Base-by-base conservation (phyloP, 2,329 filamentous ascomycete genomes). In the Tolypocladium amazonense region DNA sequence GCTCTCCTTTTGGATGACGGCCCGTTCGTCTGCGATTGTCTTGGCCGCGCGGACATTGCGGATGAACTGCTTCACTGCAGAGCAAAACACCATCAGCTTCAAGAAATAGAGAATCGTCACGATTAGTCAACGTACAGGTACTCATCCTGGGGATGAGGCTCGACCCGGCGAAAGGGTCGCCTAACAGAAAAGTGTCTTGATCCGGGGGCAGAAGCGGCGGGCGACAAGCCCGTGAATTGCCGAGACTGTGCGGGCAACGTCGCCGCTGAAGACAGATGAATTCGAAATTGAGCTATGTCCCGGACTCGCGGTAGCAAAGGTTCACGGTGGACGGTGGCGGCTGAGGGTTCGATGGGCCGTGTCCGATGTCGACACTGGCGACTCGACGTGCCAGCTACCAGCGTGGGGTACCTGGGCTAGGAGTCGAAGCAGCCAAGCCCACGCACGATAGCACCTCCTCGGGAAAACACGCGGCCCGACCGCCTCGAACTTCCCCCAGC, bases 1-100 rank as follows among this genome's bases (percentile, higher is more conserved):
- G 77, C 94, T 99, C 79, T 99, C 94, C 77, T 99, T 99, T 71
- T 97, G 94, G 64, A 99, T 95, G 60, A 99, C 94, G 58, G 94
- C 93, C 72, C 94, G 87, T 80, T 99, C 94, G 77, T 99, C 94
- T 73, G 95, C 95, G 72, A 99, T 97, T 41, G 94, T 99, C 81
- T 99, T 99, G 62, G 94, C 92, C 63, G 94, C 93, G 74, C 94
- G 91, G 73, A 99, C 94, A 78, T 97, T 97, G 73, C 94, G 92
- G 77, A 99, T 99, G 79, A 99, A 99, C 79, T 97, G 94, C 80
- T 99, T 99, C 75, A 99, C 94, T 97, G 27, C 56, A 39, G 56
- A 33, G 33, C 47, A 39, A 25, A 30, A 54, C 50, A 37, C 20
- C 5, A 12, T 54, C 50, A 54, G 50, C 50, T 20, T 35, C 50